Base-by-base conservation (phyloP, 116 monocot genomes). In the Posidonia oceanica region DNA sequence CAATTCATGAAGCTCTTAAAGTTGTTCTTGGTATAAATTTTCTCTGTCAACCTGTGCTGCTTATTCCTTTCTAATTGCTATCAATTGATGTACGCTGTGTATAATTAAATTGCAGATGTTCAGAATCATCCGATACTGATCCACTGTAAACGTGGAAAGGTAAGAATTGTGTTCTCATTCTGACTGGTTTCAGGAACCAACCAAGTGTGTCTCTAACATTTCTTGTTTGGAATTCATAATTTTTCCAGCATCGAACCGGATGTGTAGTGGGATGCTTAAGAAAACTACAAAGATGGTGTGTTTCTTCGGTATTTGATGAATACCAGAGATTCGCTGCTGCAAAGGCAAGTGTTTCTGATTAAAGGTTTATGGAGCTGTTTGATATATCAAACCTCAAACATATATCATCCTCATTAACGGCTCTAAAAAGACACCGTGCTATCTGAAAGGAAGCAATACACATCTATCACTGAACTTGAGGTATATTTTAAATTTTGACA, bases 71-170 rank as follows among this genome's bases (percentile, higher is more conserved):
- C 12, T 48, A 10, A 12, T 48, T 8, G 48, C 12, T 6, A 48
- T 48, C 12, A 48, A 48, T 48, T 48, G 48, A 48, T 48, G 48
- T 10, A 48, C 8, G 12, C 7, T 48, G 48, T 29, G 1, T 29
- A 29, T 29, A 0, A 29, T 29, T 1, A 61, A 5, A 1, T 14
- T 79, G 69, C 82, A 91, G 91, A 91, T 80, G 69, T 75, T 38
- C 68, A 61, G 61, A 87, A 91, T 57, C 91, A 91, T 58, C 91
- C 89, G 14, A 7, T 89, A 23, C 83, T 89, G 20, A 81, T 89
- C 72, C 89, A 89, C 62, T 89, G 89, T 56, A 89, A 89, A 58
- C 68, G 89, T 75, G 89, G 89, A 54, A 89, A 89, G 86, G 86
- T 88, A 18, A 61, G 48, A 67, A 4, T 62, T 12, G 17, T 7